These are phyloP conservation scores for Neurospora sp. DNA, from an alignment of 495 filamentous ascomycete genomes.

Conservation along the genomic window DNA sequence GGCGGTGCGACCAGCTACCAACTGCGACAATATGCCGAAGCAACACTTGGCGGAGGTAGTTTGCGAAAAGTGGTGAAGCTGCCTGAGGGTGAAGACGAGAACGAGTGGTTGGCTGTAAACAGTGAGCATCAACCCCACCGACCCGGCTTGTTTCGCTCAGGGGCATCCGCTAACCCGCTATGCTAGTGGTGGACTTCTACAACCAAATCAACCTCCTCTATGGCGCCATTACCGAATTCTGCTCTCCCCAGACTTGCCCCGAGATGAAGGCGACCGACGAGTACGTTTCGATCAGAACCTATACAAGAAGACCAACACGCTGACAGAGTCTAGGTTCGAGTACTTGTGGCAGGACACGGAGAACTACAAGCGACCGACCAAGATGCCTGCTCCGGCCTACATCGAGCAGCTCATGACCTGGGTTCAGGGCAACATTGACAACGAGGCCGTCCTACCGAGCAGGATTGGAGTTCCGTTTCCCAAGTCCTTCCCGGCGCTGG, in stretches of 20 bases:
- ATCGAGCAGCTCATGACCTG: slow-evolving; percentile 96
- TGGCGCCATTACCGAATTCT: slow-evolving; percentile 97
- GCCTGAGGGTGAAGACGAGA: slow-evolving; percentile 92
- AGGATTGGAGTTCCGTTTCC: slow-evolving; percentile 93
- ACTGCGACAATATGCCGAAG: slow-evolving; percentile 93
- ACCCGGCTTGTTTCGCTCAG: neutral
- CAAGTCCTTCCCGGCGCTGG: slow-evolving; percentile 74
- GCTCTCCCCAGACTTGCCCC: slow-evolving; percentile 89
- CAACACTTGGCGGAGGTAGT: slow-evolving; percentile 88
- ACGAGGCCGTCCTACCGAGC: slow-evolving; percentile 88
- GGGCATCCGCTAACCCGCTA: slow-evolving; percentile 4
- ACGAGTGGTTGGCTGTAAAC: slow-evolving; percentile 97
- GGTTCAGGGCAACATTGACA: slow-evolving; percentile 92
- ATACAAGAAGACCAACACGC: neutral
- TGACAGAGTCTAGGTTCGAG: slow-evolving; percentile 58
- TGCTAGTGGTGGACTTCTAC: slow-evolving; percentile 94
- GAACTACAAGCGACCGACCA: slow-evolving; percentile 87
- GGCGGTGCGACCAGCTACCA: slow-evolving; percentile 88
- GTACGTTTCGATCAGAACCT: slow-evolving; percentile 35
- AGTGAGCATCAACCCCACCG: slow-evolving; percentile 37
- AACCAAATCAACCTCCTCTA: slow-evolving; percentile 99
- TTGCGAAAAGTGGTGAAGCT: slow-evolving; percentile 92
- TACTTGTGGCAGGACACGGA: slow-evolving; percentile 97
- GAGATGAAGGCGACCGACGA: slow-evolving; percentile 99
- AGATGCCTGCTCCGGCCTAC: slow-evolving; percentile 95